Evolutionary conservation across 2,329 filamentous ascomycete genomes (phyloP).

Genomic region (Tolypocladium inflatum): DNA sequence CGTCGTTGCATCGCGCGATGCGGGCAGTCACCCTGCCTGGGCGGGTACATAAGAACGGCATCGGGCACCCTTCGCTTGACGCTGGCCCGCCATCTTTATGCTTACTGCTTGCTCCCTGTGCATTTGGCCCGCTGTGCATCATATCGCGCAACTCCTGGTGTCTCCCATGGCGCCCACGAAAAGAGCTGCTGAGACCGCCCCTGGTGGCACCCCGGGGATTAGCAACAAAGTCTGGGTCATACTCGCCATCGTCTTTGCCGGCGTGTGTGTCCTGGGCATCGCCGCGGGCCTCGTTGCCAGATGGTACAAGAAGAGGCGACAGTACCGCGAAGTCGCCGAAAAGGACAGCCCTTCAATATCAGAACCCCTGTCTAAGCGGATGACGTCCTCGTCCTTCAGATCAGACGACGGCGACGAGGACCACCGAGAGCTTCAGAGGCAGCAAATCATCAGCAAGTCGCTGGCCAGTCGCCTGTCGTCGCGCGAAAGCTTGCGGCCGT

Average conservation of each 20-base stretch:
- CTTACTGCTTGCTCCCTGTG: not conserved
- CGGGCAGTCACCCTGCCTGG: not conserved
- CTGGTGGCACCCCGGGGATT: not conserved
- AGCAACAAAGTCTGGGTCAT: not conserved
- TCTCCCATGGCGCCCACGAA: not conserved
- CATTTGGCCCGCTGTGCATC: not conserved
- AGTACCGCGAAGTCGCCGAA: not conserved
- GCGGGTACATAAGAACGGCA: not conserved
- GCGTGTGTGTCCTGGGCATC: not conserved
- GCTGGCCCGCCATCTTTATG: not conserved
- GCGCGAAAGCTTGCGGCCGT: not conserved
- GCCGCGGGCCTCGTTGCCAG: not conserved
- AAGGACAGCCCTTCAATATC: not conserved
- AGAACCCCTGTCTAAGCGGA: not conserved
- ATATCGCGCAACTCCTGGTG: not conserved
- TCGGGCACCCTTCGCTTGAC: not conserved
- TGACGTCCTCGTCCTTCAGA: not conserved
- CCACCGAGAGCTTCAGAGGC: conserved; percentile 27
- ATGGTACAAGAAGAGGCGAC: not conserved
- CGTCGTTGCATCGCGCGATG: not conserved
- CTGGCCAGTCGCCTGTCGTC: conserved; percentile 21
- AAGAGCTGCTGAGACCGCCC: not conserved
- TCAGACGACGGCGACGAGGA: conserved; percentile 2
- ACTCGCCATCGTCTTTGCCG: not conserved
- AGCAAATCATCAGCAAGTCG: conserved; percentile 34